Base-by-base conservation (phyloP, 2,329 filamentous ascomycete genomes). In the Fusarium torreyae region DNA sequence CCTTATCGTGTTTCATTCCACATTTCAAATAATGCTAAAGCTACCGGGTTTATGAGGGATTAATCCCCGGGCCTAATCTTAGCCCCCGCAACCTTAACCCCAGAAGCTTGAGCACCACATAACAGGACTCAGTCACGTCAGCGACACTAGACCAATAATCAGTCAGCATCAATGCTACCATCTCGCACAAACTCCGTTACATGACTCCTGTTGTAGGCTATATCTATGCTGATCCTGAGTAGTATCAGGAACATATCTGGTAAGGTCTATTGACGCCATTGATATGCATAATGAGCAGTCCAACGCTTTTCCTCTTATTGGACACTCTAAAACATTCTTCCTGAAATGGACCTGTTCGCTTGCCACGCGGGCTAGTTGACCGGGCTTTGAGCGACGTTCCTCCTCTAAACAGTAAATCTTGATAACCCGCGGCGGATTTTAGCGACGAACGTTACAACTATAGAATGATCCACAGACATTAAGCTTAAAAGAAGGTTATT, bases 111-210 rank as follows among this genome's bases (percentile, higher is more conserved):
- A 69, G 63, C 66, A 69, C 66, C 63, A 43, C 57, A 70, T 69
- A 69, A 53, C 0, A 40, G 62, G 62, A 56, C n/a, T 15, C 5
- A 9, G 62, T 69, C 67, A 69, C 66, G 66, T 70, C 67, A 69
- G 18, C 53, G 22, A 2, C 2, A 4, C 15, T 20, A 49, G 20
- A 24, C 57, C 52, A 61, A 61, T 61, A 15, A 43, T 50, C 43
- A 31, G 42, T 14, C 33, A 61, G 17, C 40, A 50, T 18, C 34
- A 33, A 48, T 39, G 5, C 20, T 24, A 11, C 14, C 15, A 8
- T 9, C 6, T 14, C 17, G 10, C 24, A 34, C 34, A 34, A 20
- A 38, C 36, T 11, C 33, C 15, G 5, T 22, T 13, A 15, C 17
- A 70, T 44, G 50, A 61, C 36, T 56, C 18, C 55, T 65, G 15